A percentile compares a stretch with the other conserved stretches of the same genome.
These are phyloP conservation scores for Aureobasidium sp. DNA, from an alignment of 2,329 filamentous ascomycete species.

Conservation along the genomic window DNA sequence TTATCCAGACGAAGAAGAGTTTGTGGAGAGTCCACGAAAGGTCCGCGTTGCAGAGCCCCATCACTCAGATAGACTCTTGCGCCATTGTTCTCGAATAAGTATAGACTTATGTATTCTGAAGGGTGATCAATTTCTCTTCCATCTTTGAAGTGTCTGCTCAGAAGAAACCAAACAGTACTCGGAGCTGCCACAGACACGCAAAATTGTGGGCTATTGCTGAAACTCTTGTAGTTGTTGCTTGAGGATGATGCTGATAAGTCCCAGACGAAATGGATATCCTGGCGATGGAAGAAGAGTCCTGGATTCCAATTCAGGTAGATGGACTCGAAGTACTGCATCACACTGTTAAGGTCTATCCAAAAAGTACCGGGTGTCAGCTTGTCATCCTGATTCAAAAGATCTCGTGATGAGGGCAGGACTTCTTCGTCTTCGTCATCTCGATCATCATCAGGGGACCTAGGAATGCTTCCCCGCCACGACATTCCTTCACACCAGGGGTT, in stretches of 20 bases:
- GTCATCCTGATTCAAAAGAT: constrained; percentile 32
- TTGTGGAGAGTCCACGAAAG: constrained; percentile 92
- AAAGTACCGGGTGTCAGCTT: constrained; percentile 63
- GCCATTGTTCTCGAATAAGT: constrained; percentile 67
- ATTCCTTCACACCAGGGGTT: constrained; percentile 90
- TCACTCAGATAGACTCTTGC: constrained; percentile 68
- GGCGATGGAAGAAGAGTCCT: constrained; percentile 66
- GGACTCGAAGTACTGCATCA: constrained; percentile 88
- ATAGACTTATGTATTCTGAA: constrained; percentile 79
- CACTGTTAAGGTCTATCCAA: constrained; percentile 85
- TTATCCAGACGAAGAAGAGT: constrained; percentile 73
- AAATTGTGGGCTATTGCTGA: constrained; percentile 59
- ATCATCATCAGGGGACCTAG: not conserved
- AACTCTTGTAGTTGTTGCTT: constrained; percentile 62
- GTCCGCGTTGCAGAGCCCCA: constrained; percentile 62
- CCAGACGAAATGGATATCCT: constrained; percentile 91
- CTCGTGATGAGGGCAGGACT: constrained; percentile 26
- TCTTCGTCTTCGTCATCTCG: constrained; percentile 20
- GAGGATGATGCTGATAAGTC: constrained; percentile 38
- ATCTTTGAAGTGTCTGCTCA: constrained; percentile 69
- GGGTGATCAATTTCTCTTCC: constrained; percentile 35
- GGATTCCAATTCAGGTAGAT: constrained; percentile 98
- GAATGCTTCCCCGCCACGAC: constrained; percentile 55
- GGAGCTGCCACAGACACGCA: constrained; percentile 45
- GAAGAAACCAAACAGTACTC: constrained; percentile 71